Percentiles rank a stretch among this genome's conserved stretches.
Evolutionary conservation across 1,284 basidiomycete genomes (phyloP).

Genomic region (Malassezia globosa): DNA sequence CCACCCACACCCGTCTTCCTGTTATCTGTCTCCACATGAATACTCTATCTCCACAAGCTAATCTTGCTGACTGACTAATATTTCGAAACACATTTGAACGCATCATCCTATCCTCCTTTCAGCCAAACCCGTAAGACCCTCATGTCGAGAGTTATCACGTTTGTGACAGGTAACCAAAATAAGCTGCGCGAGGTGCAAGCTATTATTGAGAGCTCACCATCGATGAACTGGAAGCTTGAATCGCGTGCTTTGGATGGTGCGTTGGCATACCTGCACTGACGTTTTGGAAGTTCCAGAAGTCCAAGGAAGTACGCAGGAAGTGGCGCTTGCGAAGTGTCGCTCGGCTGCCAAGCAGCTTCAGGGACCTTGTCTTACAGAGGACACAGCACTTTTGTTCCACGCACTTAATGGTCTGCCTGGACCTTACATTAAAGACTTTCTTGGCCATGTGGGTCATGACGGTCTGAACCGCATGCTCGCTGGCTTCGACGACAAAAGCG

Average conservation of each 20-base stretch:
- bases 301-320: constrained; percentile 81
- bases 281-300: constrained; percentile 67
- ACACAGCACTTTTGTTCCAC: constrained; percentile 83
- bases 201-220: constrained; percentile 50
- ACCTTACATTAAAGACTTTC: constrained; percentile 78
- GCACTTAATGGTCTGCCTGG: constrained; percentile 83
- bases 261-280: constrained; percentile 12
- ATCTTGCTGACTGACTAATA: too few relatives aligned
- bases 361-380: constrained; percentile 85
- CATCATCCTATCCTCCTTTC: too few relatives aligned
- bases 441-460: constrained; percentile 25
- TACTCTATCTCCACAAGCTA: too few relatives aligned
- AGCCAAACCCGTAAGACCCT: too few relatives aligned
- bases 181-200: constrained; percentile 78
- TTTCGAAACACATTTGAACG: too few relatives aligned
- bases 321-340: constrained; percentile 75
- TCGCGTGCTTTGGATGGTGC: constrained; percentile 18
- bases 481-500: constrained; percentile 69
- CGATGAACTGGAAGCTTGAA: constrained; percentile 17
- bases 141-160: constrained; percentile 47
- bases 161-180: constrained; percentile 88
- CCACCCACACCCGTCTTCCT: too few relatives aligned
- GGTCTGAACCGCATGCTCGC: constrained; percentile 66
- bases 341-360: constrained; percentile 57
- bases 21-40: too few relatives aligned